Evolutionary conservation across 2,329 filamentous ascomycete genomes (phyloP).

Genomic region (Botryotinia calthae): DNA sequence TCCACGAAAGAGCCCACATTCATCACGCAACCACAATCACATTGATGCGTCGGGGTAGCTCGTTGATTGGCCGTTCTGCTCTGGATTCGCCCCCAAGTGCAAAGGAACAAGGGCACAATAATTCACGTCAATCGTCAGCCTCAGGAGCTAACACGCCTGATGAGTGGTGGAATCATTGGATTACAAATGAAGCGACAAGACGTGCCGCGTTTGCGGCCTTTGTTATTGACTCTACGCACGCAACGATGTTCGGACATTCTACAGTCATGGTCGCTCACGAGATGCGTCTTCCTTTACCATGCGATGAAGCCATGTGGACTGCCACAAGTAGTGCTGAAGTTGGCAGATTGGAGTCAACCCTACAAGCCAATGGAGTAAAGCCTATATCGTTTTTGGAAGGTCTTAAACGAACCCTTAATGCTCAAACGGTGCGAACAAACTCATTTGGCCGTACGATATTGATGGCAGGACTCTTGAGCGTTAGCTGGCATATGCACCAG

Average conservation of each 20-base stretch:
- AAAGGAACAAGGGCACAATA: conserved; percentile 48
- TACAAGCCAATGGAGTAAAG: conserved; percentile 78
- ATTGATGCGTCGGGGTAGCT: conserved; percentile 89
- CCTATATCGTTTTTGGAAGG: conserved; percentile 86
- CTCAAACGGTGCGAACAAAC: conserved; percentile 84
- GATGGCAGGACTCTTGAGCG: conserved; percentile 89
- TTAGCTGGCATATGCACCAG: conserved; percentile 98
- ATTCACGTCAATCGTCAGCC: conserved; percentile 59
- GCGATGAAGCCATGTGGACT: conserved; percentile 89
- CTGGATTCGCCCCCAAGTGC: conserved; percentile 79
- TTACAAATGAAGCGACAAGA: conserved; percentile 86
- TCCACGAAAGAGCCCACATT: conserved; percentile 94
- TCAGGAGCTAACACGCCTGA: conserved; percentile 71
- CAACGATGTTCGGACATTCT: conserved; percentile 96
- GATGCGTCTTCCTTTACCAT: conserved; percentile 85
- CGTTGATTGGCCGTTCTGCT: conserved; percentile 80
- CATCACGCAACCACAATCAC: conserved; percentile 95
- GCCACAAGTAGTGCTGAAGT: conserved; percentile 87
- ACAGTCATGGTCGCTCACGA: conserved; percentile 97
- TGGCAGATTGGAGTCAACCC: conserved; percentile 73
- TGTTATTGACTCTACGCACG: conserved; percentile 91
- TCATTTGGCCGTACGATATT: conserved; percentile 89
- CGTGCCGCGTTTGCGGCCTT: conserved; percentile 92
- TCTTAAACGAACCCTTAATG: conserved; percentile 82
- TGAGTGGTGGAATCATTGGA: conserved; percentile 96